Conservation (phyloP, 2,329 filamentous ascomycete genomes). For the Colletotrichum filicis region DNA sequence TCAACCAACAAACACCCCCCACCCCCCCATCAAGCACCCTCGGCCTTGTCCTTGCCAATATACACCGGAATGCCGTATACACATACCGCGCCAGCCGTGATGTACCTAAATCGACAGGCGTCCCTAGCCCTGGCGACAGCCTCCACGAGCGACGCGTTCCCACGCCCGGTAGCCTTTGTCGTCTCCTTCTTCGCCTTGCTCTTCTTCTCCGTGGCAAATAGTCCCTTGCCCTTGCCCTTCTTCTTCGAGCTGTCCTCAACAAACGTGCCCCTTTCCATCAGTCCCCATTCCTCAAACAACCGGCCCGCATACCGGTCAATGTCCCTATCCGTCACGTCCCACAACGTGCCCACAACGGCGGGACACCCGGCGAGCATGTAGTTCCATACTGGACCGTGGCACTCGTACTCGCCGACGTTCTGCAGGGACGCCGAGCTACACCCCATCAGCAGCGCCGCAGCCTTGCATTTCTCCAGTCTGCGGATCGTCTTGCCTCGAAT, state of each 20-base stretch:
- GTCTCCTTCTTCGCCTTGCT: conserved; percentile 43
- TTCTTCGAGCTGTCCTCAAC: conserved; percentile 36
- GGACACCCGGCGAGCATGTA: conserved; percentile 91
- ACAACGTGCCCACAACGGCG: conserved; percentile 90
- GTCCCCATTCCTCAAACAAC: conserved; percentile 87
- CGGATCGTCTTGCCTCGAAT: conserved; percentile 87
- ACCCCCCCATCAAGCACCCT: not conserved
- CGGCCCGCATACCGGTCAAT: conserved; percentile 91
- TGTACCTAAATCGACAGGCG: conserved; percentile 87
- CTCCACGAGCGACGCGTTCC: conserved; percentile 74
- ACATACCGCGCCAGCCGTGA: conserved; percentile 93
- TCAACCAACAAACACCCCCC: not conserved
- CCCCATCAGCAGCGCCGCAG: conserved; percentile 90
- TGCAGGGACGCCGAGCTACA: conserved; percentile 87
- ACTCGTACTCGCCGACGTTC: conserved; percentile 88
- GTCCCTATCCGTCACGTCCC: conserved; percentile 98
- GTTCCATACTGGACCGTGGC: conserved; percentile 89
- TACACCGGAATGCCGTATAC: conserved; percentile 97
- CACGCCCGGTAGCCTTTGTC: conserved; percentile 40
- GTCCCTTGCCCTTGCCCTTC: conserved; percentile 38
- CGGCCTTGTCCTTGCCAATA: conserved; percentile 55
- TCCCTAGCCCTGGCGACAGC: conserved; percentile 80
- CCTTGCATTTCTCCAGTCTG: conserved; percentile 77
- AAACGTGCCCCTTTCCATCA: conserved; percentile 65
- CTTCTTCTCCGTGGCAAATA: conserved; percentile 40